A percentile compares a stretch with the other conserved stretches of the same genome.
phyloP scores from a whole-genome alignment of 345 rosid species.

The Citropsis articulata region DNA sequence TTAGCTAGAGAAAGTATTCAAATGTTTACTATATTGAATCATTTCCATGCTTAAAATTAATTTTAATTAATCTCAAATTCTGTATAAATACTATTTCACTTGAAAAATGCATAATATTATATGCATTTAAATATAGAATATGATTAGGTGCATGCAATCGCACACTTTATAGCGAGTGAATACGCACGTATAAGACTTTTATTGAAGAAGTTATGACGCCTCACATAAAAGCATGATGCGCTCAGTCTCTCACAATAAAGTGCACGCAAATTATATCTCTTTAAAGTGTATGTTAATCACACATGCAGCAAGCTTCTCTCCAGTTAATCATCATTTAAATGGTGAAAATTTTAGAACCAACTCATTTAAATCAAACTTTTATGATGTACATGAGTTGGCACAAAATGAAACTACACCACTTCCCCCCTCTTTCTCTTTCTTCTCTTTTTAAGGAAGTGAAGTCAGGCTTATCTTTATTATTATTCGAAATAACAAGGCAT shows the following conservation, averaged over 20 bases:
- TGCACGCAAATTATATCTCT: too few relatives aligned
- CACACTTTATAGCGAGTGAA: rapidly evolving
- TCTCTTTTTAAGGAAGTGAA: neutral
- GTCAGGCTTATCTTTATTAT: neutral
- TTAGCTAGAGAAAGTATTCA: neutral
- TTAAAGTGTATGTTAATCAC: neutral
- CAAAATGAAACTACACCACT: neutral
- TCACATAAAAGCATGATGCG: too few relatives aligned
- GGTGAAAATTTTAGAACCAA: neutral
- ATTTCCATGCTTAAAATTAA: too few relatives aligned
- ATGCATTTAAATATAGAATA: neutral
- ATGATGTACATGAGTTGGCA: neutral
- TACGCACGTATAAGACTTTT: rapidly evolving
- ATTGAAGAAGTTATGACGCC: too few relatives aligned
- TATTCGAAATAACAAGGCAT: too few relatives aligned
- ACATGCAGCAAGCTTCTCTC: neutral
- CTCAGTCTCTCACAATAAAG: too few relatives aligned
- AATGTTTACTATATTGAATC: too few relatives aligned
- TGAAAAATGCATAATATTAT: neutral
- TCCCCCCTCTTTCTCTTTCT: too few relatives aligned
- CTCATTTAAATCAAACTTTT: neutral
- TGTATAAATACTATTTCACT: neutral
- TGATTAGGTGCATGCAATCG: too few relatives aligned
- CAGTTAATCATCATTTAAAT: neutral
- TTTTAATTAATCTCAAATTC: too few relatives aligned